phyloP scores from a whole-genome alignment of 228 moss, liverwort and hornwort species.

The Sphagnum magellanicum region DNA sequence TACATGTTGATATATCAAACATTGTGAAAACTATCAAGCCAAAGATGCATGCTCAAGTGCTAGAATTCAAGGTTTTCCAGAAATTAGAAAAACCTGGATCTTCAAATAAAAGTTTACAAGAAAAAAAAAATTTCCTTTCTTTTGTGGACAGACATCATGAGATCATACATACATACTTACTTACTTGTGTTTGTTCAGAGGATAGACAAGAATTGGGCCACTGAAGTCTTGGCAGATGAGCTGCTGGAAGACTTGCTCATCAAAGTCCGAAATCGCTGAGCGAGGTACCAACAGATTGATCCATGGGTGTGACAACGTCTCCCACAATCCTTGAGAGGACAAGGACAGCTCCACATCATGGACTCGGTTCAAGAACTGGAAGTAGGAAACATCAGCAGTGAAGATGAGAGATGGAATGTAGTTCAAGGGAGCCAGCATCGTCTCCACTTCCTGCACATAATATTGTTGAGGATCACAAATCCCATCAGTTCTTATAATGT shows the following conservation, averaged over 20 bases:
- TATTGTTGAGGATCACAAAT: neutral
- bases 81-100: neutral
- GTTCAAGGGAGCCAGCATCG: slow-evolving; percentile 38
- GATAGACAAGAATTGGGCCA: slow-evolving; percentile 68
- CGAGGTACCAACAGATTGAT: slow-evolving; percentile 71
- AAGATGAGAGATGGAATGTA: slow-evolving; percentile 52
- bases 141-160: too few relatives aligned
- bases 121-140: neutral
- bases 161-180: slow-evolving; percentile 15
- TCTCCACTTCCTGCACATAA: slow-evolving; percentile 32
- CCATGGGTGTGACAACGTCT: slow-evolving; percentile 73
- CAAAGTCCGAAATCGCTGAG: slow-evolving; percentile 49
- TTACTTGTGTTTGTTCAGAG: slow-evolving; percentile 73
- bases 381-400: slow-evolving; percentile 44
- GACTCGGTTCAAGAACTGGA: slow-evolving; percentile 64
- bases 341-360: slow-evolving; percentile 41
- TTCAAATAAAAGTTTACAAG: neutral
- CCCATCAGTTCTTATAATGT: neutral
- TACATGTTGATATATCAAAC: neutral
- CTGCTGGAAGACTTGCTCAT: slow-evolving; percentile 50
- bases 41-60: neutral
- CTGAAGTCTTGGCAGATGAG: slow-evolving; percentile 38
- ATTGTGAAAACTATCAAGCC: neutral
- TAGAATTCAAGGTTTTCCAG: neutral
- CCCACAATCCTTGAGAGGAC: slow-evolving; percentile 44